A percentile compares a stretch with the other conserved stretches of the same genome.
Evolutionary conservation across 768 basidiomycete genomes (phyloP).

Genomic region (Baorangia bicolor): DNA sequence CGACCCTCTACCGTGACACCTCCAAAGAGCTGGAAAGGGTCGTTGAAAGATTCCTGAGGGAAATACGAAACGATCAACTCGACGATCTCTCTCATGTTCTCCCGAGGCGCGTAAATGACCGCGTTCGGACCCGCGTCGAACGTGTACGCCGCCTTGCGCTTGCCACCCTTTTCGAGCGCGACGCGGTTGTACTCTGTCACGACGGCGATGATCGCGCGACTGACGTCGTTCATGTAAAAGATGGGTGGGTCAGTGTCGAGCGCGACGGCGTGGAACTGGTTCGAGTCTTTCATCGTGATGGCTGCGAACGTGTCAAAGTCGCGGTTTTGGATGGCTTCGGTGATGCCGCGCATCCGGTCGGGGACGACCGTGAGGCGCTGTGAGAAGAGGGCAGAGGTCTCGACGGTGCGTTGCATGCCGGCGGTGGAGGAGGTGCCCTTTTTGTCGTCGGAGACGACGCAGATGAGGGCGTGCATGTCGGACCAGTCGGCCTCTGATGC

Average conservation of each 20-base stretch:
- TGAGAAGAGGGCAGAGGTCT: constrained; percentile 84
- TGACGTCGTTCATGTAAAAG: constrained; percentile 99
- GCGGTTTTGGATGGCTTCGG: constrained; percentile 68
- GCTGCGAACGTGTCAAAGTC: constrained; percentile 89
- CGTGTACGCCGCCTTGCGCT: constrained; percentile 92
- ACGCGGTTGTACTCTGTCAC: constrained; percentile 92
- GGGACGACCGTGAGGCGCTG: constrained; percentile 94
- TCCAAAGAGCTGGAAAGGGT: constrained; percentile 65
- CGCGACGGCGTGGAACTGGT: constrained; percentile 97
- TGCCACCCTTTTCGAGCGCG: constrained; percentile 51
- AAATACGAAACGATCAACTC: constrained; percentile 79
- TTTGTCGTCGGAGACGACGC: constrained; percentile 93
- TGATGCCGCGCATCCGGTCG: constrained; percentile 77
- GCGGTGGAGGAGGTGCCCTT: constrained; percentile 93
- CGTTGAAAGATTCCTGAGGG: constrained; percentile 79
- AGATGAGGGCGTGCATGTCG: constrained; percentile 94
- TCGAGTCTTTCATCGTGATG: constrained; percentile 96
- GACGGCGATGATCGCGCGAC: constrained; percentile 85
- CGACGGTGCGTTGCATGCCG: constrained; percentile 98
- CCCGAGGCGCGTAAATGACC: constrained; percentile 85
- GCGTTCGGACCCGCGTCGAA: constrained; percentile 99
- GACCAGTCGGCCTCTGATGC: constrained; percentile 90
- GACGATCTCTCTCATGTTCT: constrained; percentile 77
- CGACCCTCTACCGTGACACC: constrained; percentile 44
- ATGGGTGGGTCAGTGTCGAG: constrained; percentile 97